These are phyloP conservation scores for Phytophthora citricola DNA, from an alignment of 352 stramenopile genomes.

Conservation along the genomic window DNA sequence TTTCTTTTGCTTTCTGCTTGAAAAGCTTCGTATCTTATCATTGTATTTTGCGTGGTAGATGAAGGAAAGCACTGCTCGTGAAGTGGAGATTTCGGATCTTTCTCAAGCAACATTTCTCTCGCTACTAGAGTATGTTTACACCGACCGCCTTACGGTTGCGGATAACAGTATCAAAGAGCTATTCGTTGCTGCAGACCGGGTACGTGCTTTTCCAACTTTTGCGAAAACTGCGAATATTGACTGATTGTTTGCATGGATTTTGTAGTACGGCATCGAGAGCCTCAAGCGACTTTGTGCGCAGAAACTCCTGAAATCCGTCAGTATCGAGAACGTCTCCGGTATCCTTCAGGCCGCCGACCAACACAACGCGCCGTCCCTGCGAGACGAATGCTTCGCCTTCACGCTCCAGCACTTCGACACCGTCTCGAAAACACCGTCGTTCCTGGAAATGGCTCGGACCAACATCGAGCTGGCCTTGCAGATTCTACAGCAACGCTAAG, in stretches of 20 bases:
- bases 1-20: neutral
- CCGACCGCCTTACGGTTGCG: conserved; percentile 90
- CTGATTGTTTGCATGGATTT: neutral
- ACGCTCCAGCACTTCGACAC: conserved; percentile 98
- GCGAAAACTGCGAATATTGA: neutral
- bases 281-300: conserved; percentile 94
- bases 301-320: conserved; percentile 94
- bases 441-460: conserved; percentile 97
- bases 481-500: conserved; percentile 88
- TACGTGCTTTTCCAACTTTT: conserved; percentile 24
- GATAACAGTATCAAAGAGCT: conserved; percentile 93
- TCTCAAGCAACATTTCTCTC: conserved; percentile 92
- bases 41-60: conserved; percentile 67
- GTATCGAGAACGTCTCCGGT: conserved; percentile 94
- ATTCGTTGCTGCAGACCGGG: conserved; percentile 91
- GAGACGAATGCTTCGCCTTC: conserved; percentile 96
- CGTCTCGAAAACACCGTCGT: conserved; percentile 95
- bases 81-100: conserved; percentile 93
- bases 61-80: conserved; percentile 84
- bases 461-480: conserved; percentile 99
- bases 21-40: neutral
- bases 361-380: conserved; percentile 92
- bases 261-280: conserved; percentile 83
- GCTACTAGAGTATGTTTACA: conserved; percentile 97
- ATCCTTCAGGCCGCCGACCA: conserved; percentile 97